Percentiles rank a stretch among this genome's conserved stretches.
Conservation (phyloP, 2,329 filamentous ascomycete genomes). For the Fusarium tuaranense region DNA sequence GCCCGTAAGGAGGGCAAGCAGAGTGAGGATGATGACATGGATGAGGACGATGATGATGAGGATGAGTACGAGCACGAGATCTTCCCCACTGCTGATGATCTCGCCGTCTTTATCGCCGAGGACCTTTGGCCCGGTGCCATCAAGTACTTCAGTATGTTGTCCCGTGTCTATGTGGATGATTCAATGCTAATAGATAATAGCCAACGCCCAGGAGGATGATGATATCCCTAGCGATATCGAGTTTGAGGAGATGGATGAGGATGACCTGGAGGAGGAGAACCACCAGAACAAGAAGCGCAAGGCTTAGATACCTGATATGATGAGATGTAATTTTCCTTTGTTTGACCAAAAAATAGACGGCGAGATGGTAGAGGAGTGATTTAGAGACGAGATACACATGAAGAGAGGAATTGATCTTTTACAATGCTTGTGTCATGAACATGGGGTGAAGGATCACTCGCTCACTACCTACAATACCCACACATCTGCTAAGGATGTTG, state of each 20-base stretch:
- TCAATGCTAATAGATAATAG: slow-evolving; percentile 51
- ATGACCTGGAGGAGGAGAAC: slow-evolving; percentile 51
- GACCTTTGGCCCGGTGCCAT: slow-evolving; percentile 91
- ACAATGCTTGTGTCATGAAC: background rate
- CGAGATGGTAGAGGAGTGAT: slow-evolving; percentile 19
- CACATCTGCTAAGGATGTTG: too few relatives aligned
- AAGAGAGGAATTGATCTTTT: background rate
- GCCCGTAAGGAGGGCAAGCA: slow-evolving; percentile 63
- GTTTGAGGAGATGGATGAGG: slow-evolving; percentile 70
- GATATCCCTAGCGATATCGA: slow-evolving; percentile 73
- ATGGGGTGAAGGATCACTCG: too few relatives aligned
- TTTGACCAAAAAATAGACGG: slow-evolving; percentile 36
- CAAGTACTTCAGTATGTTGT: slow-evolving; percentile 86
- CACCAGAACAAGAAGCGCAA: slow-evolving; percentile 57
- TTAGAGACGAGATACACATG: slow-evolving; percentile 13
- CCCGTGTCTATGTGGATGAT: background rate
- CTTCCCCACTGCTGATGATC: slow-evolving; percentile 86
- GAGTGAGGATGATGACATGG: slow-evolving; percentile 54
- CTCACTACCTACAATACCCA: too few relatives aligned
- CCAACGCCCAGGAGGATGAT: slow-evolving; percentile 73
- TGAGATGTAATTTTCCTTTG: slow-evolving; percentile 35
- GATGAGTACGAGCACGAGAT: slow-evolving; percentile 81
- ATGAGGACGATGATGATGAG: slow-evolving; percentile 70
- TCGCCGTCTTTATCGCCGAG: slow-evolving; percentile 84
- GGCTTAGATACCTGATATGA: slow-evolving; percentile 43